phyloP scores from a whole-genome alignment of 169 alveolate species.

The Plasmodium gonderi region DNA sequence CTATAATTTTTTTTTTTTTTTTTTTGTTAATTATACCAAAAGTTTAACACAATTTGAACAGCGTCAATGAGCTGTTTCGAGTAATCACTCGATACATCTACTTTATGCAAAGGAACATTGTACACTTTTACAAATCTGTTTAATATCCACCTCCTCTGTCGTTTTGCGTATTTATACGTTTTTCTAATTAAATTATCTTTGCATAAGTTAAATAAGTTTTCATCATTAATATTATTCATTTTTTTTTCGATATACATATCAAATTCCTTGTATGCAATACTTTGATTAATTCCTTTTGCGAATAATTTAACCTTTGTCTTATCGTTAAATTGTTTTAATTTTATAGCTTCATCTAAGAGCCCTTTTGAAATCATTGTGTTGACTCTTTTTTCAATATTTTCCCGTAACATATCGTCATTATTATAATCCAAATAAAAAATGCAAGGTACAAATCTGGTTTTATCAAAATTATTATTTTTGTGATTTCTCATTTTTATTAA shows the following conservation, averaged over 20 bases:
- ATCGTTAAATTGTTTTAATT: slow-evolving; percentile 66
- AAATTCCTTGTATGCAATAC: slow-evolving; percentile 83
- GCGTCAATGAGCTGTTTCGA: slow-evolving; percentile 10
- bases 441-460: slow-evolving; percentile 51
- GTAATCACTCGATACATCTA: slow-evolving; percentile 53
- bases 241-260: slow-evolving; percentile 73
- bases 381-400: slow-evolving; percentile 65
- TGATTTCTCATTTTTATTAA: slow-evolving; percentile 70
- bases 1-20: not conserved
- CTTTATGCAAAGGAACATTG: slow-evolving; percentile 14
- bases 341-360: slow-evolving; percentile 24
- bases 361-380: slow-evolving; percentile 53
- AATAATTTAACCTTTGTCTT: slow-evolving; percentile 45
- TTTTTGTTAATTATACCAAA: slow-evolving; percentile 22
- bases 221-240: slow-evolving; percentile 26
- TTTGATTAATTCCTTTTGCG: slow-evolving; percentile 41
- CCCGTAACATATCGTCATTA: slow-evolving; percentile 75
- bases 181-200: slow-evolving; percentile 75
- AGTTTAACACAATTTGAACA: slow-evolving; percentile 12
- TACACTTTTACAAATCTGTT: slow-evolving; percentile 75
- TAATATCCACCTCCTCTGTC: slow-evolving; percentile 84
- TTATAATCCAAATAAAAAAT: slow-evolving; percentile 6
- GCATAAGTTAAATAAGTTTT: slow-evolving; percentile 55
- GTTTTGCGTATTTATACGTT: slow-evolving; percentile 81
- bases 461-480: slow-evolving; percentile 61